Evolutionary conservation across 2,329 filamentous ascomycete genomes (phyloP), one percentile per base, ranked within the genome.

Genomic region (Diaporthe sp.): DNA sequence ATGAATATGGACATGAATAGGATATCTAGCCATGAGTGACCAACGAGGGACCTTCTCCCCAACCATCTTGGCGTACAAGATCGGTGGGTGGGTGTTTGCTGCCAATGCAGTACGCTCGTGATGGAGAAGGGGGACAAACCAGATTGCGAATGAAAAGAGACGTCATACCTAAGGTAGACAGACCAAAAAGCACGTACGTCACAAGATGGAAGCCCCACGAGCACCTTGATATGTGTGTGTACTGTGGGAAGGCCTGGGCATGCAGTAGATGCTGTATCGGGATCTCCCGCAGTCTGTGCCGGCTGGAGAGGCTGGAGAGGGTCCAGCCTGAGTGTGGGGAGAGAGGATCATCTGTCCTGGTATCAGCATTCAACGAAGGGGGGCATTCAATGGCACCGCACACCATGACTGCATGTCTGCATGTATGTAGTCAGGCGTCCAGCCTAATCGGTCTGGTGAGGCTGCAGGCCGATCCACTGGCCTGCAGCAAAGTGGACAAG

Each of bases 381-480:
- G 25, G 7, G 39, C 60, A 9, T 34, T 15, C 13, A 49, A 49
- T 65, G 61, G 20, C 13, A 49, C 42, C 37, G 57, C 22, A 22
- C 9, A 60, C 57, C 34, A 34, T 61, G 57, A 61, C 22, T 61
- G 25, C 60, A 63, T 20, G 9, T 34, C 39, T 47, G 25, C 10
- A 31, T 42, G 55, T 17, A 34, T 13, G 39, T 28, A 70, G 49
- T 70, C 34, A 70, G 65, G 63, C 47, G 31, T 37, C 44, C 47
- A 28, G 31, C 63, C 47, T 37, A 51, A 39, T 68, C 47, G 47
- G 31, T 68, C 13, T 53, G 22, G 34, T 70, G 65, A 70, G 65
- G 65, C 65, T 70, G 65, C 65, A 70, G 65, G 65, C 20, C 49
- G 65, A 42, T 70, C 65, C 65, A 70, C 65, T 70, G 65, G 65